phyloP scores from a whole-genome alignment of 148 eudicot genomes.

The Rhododendron henanense region DNA sequence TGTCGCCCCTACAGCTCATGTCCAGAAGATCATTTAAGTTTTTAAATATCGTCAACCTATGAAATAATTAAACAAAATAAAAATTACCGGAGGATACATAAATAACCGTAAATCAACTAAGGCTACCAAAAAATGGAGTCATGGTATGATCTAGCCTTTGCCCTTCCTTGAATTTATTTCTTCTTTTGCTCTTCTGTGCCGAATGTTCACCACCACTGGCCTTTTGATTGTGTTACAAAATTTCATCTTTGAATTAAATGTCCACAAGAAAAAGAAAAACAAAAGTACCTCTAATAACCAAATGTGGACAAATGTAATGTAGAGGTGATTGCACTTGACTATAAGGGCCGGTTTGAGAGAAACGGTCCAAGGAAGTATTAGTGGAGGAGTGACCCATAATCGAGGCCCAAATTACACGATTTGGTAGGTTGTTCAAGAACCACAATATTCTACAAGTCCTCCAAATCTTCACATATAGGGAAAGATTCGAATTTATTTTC shows the following conservation, averaged over 20 bases:
- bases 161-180: neutral
- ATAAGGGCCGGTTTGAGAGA: no score
- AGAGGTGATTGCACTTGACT: no score
- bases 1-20: neutral
- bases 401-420: neutral
- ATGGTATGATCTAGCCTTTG: neutral
- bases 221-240: neutral
- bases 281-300: neutral
- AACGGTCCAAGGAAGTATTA: neutral
- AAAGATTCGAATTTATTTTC: no score
- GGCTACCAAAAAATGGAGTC: neutral
- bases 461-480: no score
- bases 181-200: neutral
- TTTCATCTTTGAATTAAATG: neutral
- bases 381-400: no score
- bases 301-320: neutral
- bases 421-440: no score
- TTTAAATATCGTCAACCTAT: neutral
- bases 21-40: neutral
- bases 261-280: neutral
- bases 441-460: no score
- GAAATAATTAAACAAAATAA: neutral
- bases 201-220: neutral
- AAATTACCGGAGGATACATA: neutral
- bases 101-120: neutral